Percentiles rank a stretch among this genome's conserved stretches.
phyloP scores from a whole-genome alignment of 148 eudicot genomes.

The Drosera capensis region DNA sequence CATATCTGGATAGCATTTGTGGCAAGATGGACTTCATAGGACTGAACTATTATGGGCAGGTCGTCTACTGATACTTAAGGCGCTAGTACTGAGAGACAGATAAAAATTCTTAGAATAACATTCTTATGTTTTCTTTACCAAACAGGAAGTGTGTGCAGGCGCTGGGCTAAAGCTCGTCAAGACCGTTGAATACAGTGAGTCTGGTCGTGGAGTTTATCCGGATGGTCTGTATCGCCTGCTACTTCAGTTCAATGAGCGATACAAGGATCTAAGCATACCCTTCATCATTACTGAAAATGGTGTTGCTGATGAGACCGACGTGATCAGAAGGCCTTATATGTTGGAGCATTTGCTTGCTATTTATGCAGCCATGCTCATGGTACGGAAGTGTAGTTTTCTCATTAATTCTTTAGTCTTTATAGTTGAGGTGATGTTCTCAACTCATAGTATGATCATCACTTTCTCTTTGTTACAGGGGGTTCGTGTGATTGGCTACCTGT shows the following conservation, averaged over 20 bases:
- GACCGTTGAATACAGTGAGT: slow-evolving; percentile 91
- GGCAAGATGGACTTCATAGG: slow-evolving; percentile 83
- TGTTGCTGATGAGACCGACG: slow-evolving; percentile 82
- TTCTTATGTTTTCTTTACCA: slow-evolving; percentile 4
- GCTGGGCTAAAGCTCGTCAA: slow-evolving; percentile 78
- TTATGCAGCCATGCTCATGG: slow-evolving; percentile 87
- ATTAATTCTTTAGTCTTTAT: slow-evolving; percentile 1
- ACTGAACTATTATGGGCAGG: slow-evolving; percentile 96
- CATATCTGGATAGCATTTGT: slow-evolving; percentile 60
- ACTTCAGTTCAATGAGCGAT: slow-evolving; percentile 87
- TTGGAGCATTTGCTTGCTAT: slow-evolving; percentile 85
- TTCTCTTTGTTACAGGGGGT: slow-evolving; percentile 47
- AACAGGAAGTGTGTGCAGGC: slow-evolving; percentile 73
- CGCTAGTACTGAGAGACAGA: background rate
- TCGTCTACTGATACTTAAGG: slow-evolving; percentile 4
- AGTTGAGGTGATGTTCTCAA: background rate
- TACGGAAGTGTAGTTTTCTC: slow-evolving; percentile 12
- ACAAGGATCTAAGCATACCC: slow-evolving; percentile 72
- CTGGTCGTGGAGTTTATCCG: slow-evolving; percentile 93
- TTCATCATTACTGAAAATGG: slow-evolving; percentile 90
- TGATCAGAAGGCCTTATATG: slow-evolving; percentile 77
- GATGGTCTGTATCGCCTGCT: slow-evolving; percentile 90
- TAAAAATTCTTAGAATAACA: background rate
- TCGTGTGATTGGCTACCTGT: slow-evolving; percentile 71
- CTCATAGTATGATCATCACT: background rate